Percentiles rank a stretch among this genome's conserved stretches.
Evolutionary conservation across 371 early-diverging fungal species (phyloP).

Genomic region (Apophysomyces variabilis): DNA sequence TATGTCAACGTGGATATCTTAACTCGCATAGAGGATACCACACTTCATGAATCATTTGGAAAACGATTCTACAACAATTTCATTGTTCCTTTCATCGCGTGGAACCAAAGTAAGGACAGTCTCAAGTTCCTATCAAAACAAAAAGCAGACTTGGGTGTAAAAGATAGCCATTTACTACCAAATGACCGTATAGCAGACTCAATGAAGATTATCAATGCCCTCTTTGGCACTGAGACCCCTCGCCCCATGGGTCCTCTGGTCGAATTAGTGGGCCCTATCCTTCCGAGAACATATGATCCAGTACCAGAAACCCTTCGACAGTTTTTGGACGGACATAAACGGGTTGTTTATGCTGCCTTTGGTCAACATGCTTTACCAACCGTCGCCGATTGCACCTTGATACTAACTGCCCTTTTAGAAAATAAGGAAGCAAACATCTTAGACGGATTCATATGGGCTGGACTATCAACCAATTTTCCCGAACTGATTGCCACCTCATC

Average conservation of each 20-base stretch:
- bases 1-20: conserved; percentile 25
- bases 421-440: conserved; percentile 20
- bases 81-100: conserved; percentile 11
- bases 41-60: conserved; percentile 12
- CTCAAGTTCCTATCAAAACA: neutral
- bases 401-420: conserved; percentile 25
- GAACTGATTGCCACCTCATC: conserved; percentile 20
- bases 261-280: conserved; percentile 39
- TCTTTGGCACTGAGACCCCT: conserved; percentile 29
- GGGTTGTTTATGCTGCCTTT: conserved; percentile 41
- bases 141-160: neutral
- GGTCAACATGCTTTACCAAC: conserved; percentile 31
- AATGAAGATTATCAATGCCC: conserved; percentile 30
- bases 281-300: conserved; percentile 21
- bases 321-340: conserved; percentile 25
- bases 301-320: conserved; percentile 18
- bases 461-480: conserved; percentile 1
- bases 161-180: neutral
- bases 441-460: conserved; percentile 45
- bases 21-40: conserved; percentile 9
- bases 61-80: conserved; percentile 23
- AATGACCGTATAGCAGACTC: conserved; percentile 11
- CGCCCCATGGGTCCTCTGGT: conserved; percentile 37
- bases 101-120: neutral
- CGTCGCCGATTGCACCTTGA: conserved; percentile 7